Percentiles rank a stretch among this genome's conserved stretches.
These are phyloP conservation scores for Fraxinus americana DNA, from an alignment of 257 asterid species.

Conservation along the genomic window DNA sequence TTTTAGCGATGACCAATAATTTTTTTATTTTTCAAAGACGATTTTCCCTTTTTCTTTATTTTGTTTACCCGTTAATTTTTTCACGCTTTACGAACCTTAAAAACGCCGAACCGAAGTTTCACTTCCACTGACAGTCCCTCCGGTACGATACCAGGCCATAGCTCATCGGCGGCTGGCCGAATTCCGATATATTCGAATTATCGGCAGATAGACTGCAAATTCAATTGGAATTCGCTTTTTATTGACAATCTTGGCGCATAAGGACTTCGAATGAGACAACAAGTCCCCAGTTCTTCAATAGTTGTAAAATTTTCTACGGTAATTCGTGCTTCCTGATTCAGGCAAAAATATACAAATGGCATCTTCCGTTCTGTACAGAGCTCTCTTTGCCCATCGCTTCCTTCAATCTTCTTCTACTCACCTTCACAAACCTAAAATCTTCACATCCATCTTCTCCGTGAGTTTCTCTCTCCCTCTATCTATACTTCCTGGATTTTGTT, in stretches of 20 bases:
- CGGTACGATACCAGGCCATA: background rate
- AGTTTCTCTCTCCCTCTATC: constrained; percentile 23
- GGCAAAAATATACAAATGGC: constrained; percentile 44
- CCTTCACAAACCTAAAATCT: constrained; percentile 35
- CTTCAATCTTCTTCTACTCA: constrained; percentile 43
- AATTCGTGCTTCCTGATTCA: constrained; percentile 12
- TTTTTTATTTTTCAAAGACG: too few species aligned
- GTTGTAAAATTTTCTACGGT: background rate
- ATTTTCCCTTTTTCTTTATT: too few species aligned
- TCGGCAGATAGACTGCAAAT: background rate
- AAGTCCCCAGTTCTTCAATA: background rate
- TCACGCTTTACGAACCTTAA: background rate
- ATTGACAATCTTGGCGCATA: background rate
- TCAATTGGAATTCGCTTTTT: background rate
- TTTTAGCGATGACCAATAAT: too few species aligned
- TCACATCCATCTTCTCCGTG: constrained; percentile 49
- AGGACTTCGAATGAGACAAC: background rate
- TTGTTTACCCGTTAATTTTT: background rate
- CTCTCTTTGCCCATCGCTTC: constrained; percentile 59
- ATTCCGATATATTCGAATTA: background rate
- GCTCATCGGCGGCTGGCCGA: constrained; percentile 5
- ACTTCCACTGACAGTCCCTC: background rate
- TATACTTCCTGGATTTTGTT: background rate
- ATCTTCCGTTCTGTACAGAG: constrained; percentile 60
- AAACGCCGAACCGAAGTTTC: background rate